Conservation (phyloP, 768 basidiomycete species). For the Cystoderma amianthinum region DNA sequence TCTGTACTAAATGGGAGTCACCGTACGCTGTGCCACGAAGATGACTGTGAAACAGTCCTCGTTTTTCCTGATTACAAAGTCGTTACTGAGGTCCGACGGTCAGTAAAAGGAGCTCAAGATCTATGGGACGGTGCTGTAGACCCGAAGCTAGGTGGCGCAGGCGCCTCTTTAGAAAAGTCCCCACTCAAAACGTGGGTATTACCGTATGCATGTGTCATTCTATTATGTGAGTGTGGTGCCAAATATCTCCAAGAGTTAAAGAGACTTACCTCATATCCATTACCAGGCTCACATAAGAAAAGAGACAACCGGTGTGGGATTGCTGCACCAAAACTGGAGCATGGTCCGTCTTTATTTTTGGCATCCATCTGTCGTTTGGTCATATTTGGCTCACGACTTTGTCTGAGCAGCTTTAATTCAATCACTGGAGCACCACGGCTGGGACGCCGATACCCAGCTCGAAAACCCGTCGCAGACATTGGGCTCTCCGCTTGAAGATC, state of each 20-base stretch:
- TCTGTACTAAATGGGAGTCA: constrained; percentile 85
- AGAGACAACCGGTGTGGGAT: constrained; percentile 91
- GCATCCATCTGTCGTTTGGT: constrained; percentile 4
- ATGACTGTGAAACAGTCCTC: constrained; percentile 69
- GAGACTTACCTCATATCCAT: constrained; percentile 10
- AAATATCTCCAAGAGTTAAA: constrained; percentile 3
- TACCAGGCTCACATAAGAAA: constrained; percentile 84
- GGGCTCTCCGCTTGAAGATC: constrained; percentile 55
- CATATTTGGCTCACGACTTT: constrained; percentile 7
- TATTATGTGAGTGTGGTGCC: constrained; percentile 64
- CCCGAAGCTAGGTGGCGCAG: constrained; percentile 46
- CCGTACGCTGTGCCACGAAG: constrained; percentile 57
- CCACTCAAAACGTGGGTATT: constrained; percentile 67
- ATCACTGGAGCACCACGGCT: constrained; percentile 59
- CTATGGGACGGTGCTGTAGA: constrained; percentile 63
- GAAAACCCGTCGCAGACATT: constrained; percentile 46
- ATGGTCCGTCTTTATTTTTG: constrained; percentile 38
- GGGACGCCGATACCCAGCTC: constrained; percentile 71
- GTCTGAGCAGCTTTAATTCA: constrained; percentile 47
- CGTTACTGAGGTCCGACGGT: constrained; percentile 63
- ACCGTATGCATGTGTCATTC: constrained; percentile 85
- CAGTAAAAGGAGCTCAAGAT: constrained; percentile 56
- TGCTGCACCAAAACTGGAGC: constrained; percentile 77
- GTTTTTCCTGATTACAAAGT: constrained; percentile 92
- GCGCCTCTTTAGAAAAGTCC: constrained; percentile 33